phyloP scores from a whole-genome alignment of 176 grass and related monocot genomes.

The Lolium multiflorum region DNA sequence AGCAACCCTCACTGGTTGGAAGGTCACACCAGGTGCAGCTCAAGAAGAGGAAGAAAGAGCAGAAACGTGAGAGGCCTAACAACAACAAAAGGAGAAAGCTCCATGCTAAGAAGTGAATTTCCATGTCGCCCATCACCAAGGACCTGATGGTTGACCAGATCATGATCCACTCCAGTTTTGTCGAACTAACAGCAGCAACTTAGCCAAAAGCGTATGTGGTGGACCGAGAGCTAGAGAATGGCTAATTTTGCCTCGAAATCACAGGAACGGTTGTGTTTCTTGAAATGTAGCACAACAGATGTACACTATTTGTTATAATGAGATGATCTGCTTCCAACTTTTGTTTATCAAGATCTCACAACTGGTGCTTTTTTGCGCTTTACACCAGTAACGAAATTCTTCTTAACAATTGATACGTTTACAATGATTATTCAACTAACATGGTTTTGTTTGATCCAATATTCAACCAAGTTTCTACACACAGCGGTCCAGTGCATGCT shows the following conservation, averaged over 20 bases:
- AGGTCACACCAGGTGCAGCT: conserved; percentile 69
- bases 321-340: background rate
- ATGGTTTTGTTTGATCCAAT: background rate
- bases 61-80: conserved; percentile 45
- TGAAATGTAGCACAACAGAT: background rate
- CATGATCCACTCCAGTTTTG: conserved; percentile 33
- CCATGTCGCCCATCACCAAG: background rate
- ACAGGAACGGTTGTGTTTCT: background rate
- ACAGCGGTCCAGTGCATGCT: conserved; percentile 7
- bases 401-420: background rate
- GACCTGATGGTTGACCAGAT: background rate
- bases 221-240: background rate
- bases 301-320: conserved; percentile 21
- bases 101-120: conserved; percentile 42
- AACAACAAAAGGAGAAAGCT: conserved; percentile 63
- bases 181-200: conserved; percentile 10
- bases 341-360: background rate
- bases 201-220: background rate
- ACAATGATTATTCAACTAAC: conserved; percentile 3
- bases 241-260: background rate
- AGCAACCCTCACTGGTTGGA: conserved; percentile 79
- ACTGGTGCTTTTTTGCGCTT: background rate
- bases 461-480: background rate
- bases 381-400: background rate
- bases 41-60: conserved; percentile 83